These are phyloP conservation scores for Blastobotrys illinoisensis DNA, from an alignment of 1,139 yeast genomes.

Conservation along the genomic window DNA sequence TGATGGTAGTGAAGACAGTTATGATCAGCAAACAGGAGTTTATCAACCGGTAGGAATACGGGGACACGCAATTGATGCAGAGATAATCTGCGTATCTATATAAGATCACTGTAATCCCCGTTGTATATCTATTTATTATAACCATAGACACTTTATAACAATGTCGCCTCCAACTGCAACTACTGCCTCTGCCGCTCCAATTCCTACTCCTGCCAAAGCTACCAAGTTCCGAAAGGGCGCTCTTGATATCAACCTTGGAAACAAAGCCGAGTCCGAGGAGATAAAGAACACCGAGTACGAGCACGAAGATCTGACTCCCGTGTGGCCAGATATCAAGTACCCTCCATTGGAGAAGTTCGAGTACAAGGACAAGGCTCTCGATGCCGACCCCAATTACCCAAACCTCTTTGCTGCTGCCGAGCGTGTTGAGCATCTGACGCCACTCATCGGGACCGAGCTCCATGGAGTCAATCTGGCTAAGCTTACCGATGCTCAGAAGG, in stretches of 20 bases:
- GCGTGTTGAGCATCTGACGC: slow-evolving; percentile 42
- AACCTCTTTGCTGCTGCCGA: slow-evolving; percentile 46
- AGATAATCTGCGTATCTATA: background rate
- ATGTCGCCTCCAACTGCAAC: slow-evolving; percentile 13
- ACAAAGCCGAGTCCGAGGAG: slow-evolving; percentile 10
- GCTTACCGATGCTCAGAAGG: slow-evolving; percentile 47
- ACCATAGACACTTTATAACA: background rate
- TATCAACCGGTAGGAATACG: background rate
- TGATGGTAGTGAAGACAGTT: background rate
- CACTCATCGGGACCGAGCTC: slow-evolving; percentile 63
- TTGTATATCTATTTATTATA: too few species aligned
- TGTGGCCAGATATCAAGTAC: slow-evolving; percentile 31
- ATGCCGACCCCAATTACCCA: slow-evolving; percentile 51
- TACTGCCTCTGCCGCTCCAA: slow-evolving; percentile 5
- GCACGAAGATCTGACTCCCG: slow-evolving; percentile 27
- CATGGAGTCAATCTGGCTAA: slow-evolving; percentile 53
- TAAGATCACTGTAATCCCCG: background rate
- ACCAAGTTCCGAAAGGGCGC: slow-evolving; percentile 3
- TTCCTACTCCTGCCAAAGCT: background rate
- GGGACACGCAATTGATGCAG: too few species aligned
- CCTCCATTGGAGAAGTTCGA: slow-evolving; percentile 23
- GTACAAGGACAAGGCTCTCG: slow-evolving; percentile 24
- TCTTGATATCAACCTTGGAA: slow-evolving; percentile 6
- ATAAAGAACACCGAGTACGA: slow-evolving; percentile 20
- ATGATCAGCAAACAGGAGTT: background rate